Base-by-base conservation (phyloP, 805 yeast genomes). In the Zygoascus tannicola region DNA sequence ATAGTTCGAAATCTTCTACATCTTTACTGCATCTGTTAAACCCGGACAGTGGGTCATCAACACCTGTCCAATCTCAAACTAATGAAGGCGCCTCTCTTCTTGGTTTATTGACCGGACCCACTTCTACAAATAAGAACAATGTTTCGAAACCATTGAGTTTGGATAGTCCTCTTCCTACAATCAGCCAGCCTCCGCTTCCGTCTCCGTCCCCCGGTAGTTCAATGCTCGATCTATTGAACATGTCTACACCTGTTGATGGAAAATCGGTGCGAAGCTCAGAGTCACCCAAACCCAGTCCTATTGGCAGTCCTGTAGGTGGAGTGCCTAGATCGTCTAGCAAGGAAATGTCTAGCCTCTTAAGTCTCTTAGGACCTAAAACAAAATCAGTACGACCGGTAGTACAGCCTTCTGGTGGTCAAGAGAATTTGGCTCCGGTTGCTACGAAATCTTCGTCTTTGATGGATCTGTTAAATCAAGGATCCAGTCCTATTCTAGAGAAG, bases 21-120 rank as follows among this genome's bases (percentile, higher is more conserved):
- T 37, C 40, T 7, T 21, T 37, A 10, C 21, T 37, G 40, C 40
- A 34, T 34, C 22, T 33, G 22, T 15, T 23, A 12, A 26, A 26
- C 12, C 30, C 30, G 12, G 30, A 26, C 30, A 7, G 30, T 26
- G 10, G 12, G 30, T 26, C 30, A 33, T 33, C 36, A 7, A 33
- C 14, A 7, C 36, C 16, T 8, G n/a, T 8, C 10, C 20, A 7
- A 8, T 8, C 7, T 33, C 7, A 33, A 8, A 18, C 36, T 8
- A 18, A 33, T 33, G 36, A 33, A 33, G 20, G 36, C n/a, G 7
- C 16, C n/a, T 7, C 20, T 7, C n/a, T 33, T 8, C 30, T 26
- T 26, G 12, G 12, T 26, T 12, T 26, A 26, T 26, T 26, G 30
- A 26, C 7, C 7, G 30, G 30, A 8, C 12, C 30, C 30, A 26